Percentiles rank a stretch among this genome's conserved stretches.
phyloP scores from a whole-genome alignment of 495 filamentous ascomycete genomes.

The Glonium stellatum region DNA sequence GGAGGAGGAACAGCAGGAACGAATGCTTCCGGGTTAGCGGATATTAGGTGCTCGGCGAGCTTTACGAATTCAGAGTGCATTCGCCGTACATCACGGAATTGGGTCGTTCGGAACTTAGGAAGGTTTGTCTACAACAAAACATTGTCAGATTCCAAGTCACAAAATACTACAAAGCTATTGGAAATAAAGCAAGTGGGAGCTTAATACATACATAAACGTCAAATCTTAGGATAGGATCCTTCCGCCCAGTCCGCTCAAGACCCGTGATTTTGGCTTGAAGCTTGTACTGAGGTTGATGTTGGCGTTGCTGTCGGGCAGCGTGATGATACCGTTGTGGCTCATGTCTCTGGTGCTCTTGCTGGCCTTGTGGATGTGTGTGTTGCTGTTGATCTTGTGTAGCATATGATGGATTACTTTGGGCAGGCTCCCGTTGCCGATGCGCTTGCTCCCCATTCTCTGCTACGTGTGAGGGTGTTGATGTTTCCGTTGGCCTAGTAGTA shows the following conservation, averaged over 20 bases:
- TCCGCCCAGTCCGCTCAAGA: conserved; percentile 85
- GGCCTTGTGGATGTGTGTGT: conserved; percentile 35
- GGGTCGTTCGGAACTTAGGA: conserved; percentile 92
- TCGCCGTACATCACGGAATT: conserved; percentile 93
- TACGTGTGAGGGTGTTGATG: conserved; percentile 21
- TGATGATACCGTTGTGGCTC: conserved; percentile 37
- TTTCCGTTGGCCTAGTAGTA: background rate
- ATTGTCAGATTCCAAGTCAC: background rate
- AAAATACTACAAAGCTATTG: conserved; percentile 2
- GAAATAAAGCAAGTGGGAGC: background rate
- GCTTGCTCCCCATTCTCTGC: conserved; percentile 35
- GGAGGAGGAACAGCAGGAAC: conserved; percentile 93
- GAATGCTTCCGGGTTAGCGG: conserved; percentile 92
- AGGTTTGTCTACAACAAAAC: conserved; percentile 71
- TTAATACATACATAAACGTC: conserved; percentile 78
- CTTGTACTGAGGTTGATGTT: conserved; percentile 59
- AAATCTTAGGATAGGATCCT: conserved; percentile 90
- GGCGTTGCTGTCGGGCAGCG: conserved; percentile 36
- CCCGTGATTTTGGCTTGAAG: conserved; percentile 91
- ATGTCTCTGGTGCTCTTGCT: conserved; percentile 42
- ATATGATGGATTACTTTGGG: conserved; percentile 33
- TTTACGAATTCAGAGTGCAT: conserved; percentile 94
- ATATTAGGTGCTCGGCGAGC: conserved; percentile 87
- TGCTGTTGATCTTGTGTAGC: conserved; percentile 41
- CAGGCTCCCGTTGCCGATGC: conserved; percentile 41